Evolutionary conservation across 106 monocot genomes (phyloP).

Genomic region (Vanilla planifolia): DNA sequence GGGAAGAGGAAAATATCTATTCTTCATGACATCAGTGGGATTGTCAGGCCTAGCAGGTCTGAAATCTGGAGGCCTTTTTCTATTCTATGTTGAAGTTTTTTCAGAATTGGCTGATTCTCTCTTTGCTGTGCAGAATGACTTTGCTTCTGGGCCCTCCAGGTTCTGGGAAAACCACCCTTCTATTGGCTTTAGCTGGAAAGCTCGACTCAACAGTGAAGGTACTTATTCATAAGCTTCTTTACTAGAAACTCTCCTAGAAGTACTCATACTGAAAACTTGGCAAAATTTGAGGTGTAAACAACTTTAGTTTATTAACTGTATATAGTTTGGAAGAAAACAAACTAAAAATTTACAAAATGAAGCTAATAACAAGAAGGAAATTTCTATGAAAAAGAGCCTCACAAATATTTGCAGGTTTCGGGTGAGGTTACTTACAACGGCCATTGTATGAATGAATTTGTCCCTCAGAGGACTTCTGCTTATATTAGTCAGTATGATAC

Average conservation of each 20-base stretch:
- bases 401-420: background rate
- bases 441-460: conserved; percentile 51
- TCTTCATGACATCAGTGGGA: conserved; percentile 26
- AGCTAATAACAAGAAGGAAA: too few species aligned
- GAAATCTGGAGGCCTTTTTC: too few species aligned
- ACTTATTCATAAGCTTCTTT: background rate
- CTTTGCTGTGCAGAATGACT: conserved; percentile 11
- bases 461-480: conserved; percentile 42
- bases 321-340: background rate
- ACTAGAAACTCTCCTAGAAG: background rate
- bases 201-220: conserved; percentile 21
- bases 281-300: background rate
- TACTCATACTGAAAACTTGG: too few species aligned
- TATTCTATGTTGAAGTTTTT: background rate
- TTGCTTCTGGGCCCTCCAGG: conserved; percentile 28
- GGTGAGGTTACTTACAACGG: conserved; percentile 45
- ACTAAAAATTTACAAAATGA: conserved; percentile 2
- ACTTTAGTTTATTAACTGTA: background rate
- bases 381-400: too few species aligned
- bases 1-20: conserved; percentile 29
- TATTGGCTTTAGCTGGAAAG: conserved; percentile 26
- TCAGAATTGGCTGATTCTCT: background rate
- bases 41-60: conserved; percentile 30
- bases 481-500: conserved; percentile 61
- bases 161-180: conserved; percentile 22